Conservation (phyloP, 768 basidiomycete genomes). For the Boletus reticulatus region DNA sequence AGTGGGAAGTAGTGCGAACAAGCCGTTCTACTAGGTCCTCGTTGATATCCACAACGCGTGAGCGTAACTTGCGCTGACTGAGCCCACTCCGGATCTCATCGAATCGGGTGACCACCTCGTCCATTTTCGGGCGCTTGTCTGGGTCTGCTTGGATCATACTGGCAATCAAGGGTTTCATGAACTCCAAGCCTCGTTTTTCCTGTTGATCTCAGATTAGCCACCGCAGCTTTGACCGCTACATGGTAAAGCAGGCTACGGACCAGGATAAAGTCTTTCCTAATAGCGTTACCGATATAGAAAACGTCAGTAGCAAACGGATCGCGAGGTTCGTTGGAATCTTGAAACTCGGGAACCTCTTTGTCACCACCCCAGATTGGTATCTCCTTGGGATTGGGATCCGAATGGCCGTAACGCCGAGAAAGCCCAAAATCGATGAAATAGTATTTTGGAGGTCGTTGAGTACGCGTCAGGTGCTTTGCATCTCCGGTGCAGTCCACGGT, state of each 20-base stretch:
- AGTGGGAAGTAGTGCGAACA: constrained; percentile 16
- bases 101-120: constrained; percentile 31
- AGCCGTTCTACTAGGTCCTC: constrained; percentile 10
- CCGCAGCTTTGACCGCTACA: background rate
- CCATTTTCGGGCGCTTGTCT: constrained; percentile 34
- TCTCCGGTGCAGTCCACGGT: background rate
- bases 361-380: background rate
- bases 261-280: background rate
- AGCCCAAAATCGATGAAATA: background rate
- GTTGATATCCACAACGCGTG: constrained; percentile 23
- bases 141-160: constrained; percentile 39
- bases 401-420: background rate
- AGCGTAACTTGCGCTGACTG: constrained; percentile 20
- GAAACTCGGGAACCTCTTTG: background rate
- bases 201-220: background rate
- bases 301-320: background rate
- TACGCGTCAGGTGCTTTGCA: background rate
- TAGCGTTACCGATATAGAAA: background rate
- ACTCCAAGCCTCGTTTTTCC: constrained; percentile 19
- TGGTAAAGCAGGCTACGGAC: constrained; percentile 3
- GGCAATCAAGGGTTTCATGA: constrained; percentile 32
- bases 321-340: background rate
- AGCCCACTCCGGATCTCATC: constrained; percentile 1
- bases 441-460: background rate
- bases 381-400: background rate